phyloP scores from a whole-genome alignment of 345 rosid genomes.

The Syzygium jambos region DNA sequence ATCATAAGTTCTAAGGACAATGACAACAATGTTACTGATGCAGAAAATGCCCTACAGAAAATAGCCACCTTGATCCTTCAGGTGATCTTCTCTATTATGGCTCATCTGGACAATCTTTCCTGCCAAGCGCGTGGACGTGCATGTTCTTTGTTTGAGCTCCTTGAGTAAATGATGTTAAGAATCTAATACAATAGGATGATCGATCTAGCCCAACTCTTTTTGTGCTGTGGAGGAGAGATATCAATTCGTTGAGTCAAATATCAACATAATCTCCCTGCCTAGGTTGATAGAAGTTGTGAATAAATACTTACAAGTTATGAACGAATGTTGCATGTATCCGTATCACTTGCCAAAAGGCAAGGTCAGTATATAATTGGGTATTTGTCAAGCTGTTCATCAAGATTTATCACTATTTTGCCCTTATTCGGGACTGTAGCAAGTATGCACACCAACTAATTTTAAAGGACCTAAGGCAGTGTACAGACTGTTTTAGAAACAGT shows the following conservation, averaged over 20 bases:
- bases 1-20: slow-evolving; percentile 55
- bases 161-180: not conserved
- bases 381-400: not conserved
- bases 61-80: slow-evolving; percentile 44
- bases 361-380: not conserved
- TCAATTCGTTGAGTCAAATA: not conserved
- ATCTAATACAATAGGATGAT: not conserved
- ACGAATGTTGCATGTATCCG: not conserved
- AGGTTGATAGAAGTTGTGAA: not conserved
- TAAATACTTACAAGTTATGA: not conserved
- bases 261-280: not conserved
- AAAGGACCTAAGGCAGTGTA: not conserved
- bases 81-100: slow-evolving; percentile 7
- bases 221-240: not conserved
- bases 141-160: not conserved
- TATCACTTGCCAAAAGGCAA: not conserved
- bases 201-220: not conserved
- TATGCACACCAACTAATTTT: not conserved
- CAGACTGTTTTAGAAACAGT: not conserved
- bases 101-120: not conserved
- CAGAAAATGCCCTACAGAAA: slow-evolving; percentile 52
- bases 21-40: slow-evolving; percentile 28
- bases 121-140: not conserved
- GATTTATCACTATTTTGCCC: not conserved
- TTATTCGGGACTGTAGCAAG: not conserved